Evolutionary conservation across 2,329 filamentous ascomycete genomes (phyloP).

Genomic region (Beauveria scarabaeidicola): DNA sequence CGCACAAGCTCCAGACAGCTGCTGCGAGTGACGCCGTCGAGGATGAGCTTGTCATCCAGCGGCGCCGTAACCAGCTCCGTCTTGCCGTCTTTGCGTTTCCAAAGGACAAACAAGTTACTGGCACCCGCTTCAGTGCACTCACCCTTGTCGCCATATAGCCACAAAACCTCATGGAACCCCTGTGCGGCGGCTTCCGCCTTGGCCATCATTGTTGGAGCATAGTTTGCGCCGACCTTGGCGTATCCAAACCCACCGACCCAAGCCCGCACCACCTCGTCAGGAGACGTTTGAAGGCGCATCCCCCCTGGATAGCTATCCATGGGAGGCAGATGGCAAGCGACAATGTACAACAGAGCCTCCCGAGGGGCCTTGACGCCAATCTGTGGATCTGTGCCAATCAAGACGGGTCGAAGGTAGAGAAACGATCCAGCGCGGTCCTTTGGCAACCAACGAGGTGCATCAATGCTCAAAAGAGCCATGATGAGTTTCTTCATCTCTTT

Average conservation of each 20-base stretch:
- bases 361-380: conserved; percentile 73
- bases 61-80: conserved; percentile 73
- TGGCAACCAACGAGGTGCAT: conserved; percentile 74
- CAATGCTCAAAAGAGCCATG: conserved; percentile 59
- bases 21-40: conserved; percentile 77
- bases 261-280: conserved; percentile 75
- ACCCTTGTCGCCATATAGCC: conserved; percentile 72
- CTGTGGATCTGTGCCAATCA: conserved; percentile 74
- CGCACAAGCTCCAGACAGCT: conserved; percentile 67
- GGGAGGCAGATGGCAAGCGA: conserved; percentile 54
- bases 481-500: conserved; percentile 67
- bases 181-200: conserved; percentile 63
- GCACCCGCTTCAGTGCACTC: conserved; percentile 87
- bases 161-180: conserved; percentile 87
- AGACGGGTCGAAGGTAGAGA: conserved; percentile 77
- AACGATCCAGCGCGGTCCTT: conserved; percentile 57
- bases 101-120: conserved; percentile 85
- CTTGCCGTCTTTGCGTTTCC: conserved; percentile 45
- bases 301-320: conserved; percentile 45
- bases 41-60: conserved; percentile 71
- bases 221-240: conserved; percentile 90
- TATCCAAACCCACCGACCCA: conserved; percentile 92
- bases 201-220: conserved; percentile 73
- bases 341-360: conserved; percentile 80
- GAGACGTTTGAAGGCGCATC: conserved; percentile 69